These are phyloP conservation scores for Bocquillonia castaneifolia DNA, from an alignment of 441 rosid genomes.

Conservation along the genomic window DNA sequence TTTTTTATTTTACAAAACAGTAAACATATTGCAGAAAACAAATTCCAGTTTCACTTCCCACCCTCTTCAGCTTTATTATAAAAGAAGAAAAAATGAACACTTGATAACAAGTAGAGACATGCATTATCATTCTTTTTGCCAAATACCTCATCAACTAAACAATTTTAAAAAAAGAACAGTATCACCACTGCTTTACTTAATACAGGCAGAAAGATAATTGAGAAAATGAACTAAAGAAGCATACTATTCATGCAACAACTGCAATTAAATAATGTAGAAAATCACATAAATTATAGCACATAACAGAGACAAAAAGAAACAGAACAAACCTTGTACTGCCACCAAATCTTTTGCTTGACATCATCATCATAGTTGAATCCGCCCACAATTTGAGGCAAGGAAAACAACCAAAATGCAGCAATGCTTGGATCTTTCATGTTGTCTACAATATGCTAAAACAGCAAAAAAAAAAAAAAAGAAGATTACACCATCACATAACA, in stretches of 20 bases:
- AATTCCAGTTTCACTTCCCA: background rate
- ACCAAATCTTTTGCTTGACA: slow-evolving; percentile 78
- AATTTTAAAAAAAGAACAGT: background rate
- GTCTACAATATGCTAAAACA: slow-evolving; percentile 80
- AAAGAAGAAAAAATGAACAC: background rate
- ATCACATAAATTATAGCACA: background rate
- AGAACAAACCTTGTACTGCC: slow-evolving; percentile 68
- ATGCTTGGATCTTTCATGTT: slow-evolving; percentile 96
- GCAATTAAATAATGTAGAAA: background rate
- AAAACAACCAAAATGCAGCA: slow-evolving; percentile 88
- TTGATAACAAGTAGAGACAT: background rate
- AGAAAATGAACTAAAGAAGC: background rate
- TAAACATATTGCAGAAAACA: background rate
- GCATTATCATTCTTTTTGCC: too few relatives aligned
- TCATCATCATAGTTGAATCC: slow-evolving; percentile 78
- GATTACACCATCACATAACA: slow-evolving; percentile 13
- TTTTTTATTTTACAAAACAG: background rate
- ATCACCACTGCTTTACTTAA: background rate
- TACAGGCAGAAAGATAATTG: background rate
- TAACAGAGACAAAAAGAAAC: slow-evolving; percentile 8
- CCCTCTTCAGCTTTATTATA: background rate
- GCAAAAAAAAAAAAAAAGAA: slow-evolving; percentile 17
- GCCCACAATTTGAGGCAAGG: slow-evolving; percentile 78
- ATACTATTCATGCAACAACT: background rate
- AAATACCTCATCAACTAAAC: background rate